A percentile compares a stretch with the other conserved stretches of the same genome.
These are phyloP conservation scores for Rhodotorula sp. DNA, from an alignment of 1,284 basidiomycete genomes.

Conservation along the genomic window DNA sequence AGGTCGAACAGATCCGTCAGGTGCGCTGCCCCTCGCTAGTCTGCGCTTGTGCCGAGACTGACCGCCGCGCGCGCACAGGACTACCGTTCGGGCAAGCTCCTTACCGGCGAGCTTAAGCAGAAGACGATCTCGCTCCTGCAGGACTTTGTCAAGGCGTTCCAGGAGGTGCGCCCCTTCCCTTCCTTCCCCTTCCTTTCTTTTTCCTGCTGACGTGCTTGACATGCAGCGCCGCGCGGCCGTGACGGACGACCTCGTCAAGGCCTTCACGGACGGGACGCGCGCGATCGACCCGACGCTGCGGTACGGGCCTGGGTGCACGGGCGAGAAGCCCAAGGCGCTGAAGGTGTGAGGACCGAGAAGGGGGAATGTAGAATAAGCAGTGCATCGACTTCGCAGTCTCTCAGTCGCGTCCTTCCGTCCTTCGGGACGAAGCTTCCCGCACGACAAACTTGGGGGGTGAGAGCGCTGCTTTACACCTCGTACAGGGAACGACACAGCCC, in stretches of 20 bases:
- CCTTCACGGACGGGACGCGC: conserved; percentile 82
- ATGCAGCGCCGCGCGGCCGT: conserved; percentile 74
- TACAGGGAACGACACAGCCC: neutral
- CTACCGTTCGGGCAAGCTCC: conserved; percentile 82
- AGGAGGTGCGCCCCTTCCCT: conserved; percentile 62
- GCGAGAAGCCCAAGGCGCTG: conserved; percentile 12
- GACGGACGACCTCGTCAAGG: conserved; percentile 72
- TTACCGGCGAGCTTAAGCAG: conserved; percentile 91
- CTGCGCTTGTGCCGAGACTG: neutral
- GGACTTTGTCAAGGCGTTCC: conserved; percentile 82
- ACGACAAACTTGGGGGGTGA: neutral
- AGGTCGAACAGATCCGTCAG: conserved; percentile 73
- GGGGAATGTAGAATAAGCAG: neutral
- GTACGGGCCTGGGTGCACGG: conserved; percentile 37
- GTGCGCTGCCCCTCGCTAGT: conserved; percentile 55
- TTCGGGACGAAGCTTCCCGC: neutral
- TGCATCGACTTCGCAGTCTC: neutral
- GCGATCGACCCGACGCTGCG: conserved; percentile 62
- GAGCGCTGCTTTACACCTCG: conserved; percentile 1
- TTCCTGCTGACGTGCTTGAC: too few relatives aligned
- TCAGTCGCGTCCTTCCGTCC: neutral
- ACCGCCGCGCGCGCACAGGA: conserved; percentile 59
- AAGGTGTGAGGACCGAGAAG: neutral
- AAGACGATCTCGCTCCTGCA: conserved; percentile 84
- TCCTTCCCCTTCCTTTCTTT: conserved; percentile 45